A percentile compares a stretch with the other conserved stretches of the same genome.
Conservation (phyloP, 2,329 filamentous ascomycete species). For the Stachybotrys chlorohalonatus region DNA sequence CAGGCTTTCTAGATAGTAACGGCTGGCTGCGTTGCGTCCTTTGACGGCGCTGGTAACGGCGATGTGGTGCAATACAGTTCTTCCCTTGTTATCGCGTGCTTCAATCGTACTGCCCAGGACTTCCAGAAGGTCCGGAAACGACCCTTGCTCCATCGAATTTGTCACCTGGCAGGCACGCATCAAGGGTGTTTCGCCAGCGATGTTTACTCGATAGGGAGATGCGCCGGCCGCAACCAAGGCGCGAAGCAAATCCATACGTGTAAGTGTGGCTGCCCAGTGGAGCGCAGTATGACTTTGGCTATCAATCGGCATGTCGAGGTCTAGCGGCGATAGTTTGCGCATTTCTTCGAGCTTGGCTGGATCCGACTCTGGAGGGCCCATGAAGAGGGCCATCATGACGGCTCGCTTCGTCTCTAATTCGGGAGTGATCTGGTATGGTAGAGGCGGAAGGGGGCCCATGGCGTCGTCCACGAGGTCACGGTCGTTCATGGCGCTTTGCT, state of each 20-base stretch:
- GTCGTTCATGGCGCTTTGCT: conserved; percentile 33
- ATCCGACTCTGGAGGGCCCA: conserved; percentile 63
- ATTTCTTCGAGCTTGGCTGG: conserved; percentile 69
- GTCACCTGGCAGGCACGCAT: conserved; percentile 90
- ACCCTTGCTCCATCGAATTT: conserved; percentile 85
- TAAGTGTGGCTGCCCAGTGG: conserved; percentile 93
- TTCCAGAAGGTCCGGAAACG: conserved; percentile 84
- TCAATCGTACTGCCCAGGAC: conserved; percentile 85
- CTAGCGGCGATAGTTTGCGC: conserved; percentile 62
- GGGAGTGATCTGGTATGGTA: conserved; percentile 51
- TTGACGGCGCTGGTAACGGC: conserved; percentile 94
- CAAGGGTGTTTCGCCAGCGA: conserved; percentile 80
- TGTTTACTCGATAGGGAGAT: conserved; percentile 80
- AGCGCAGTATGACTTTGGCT: conserved; percentile 80
- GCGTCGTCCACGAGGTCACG: conserved; percentile 36
- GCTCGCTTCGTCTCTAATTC: conserved; percentile 73
- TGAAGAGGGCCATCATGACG: conserved; percentile 73
- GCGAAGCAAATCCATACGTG: conserved; percentile 72
- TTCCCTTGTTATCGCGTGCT: conserved; percentile 76
- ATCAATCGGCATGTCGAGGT: conserved; percentile 90
- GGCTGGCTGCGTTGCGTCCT: conserved; percentile 80
- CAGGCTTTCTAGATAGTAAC: conserved; percentile 91
- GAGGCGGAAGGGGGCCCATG: conserved; percentile 52
- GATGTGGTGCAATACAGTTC: conserved; percentile 93
- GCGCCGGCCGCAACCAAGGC: conserved; percentile 77